phyloP scores from a whole-genome alignment of 2,329 filamentous ascomycete species.

The Pestalotiopsis sp. region DNA sequence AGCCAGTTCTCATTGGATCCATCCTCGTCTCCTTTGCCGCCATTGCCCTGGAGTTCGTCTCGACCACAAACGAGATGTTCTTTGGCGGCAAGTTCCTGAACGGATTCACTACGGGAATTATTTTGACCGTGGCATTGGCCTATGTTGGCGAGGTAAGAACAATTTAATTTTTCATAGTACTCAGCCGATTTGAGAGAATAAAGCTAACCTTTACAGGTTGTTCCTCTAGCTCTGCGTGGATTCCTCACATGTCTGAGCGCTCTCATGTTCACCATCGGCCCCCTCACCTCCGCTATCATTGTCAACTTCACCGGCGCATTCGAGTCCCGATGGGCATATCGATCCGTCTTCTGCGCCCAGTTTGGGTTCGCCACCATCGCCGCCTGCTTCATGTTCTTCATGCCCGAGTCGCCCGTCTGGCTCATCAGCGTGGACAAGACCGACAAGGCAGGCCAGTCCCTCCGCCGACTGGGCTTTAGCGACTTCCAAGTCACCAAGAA shows the following conservation, averaged over 20 bases:
- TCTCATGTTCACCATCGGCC: conserved; percentile 32
- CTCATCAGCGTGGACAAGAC: conserved; percentile 33
- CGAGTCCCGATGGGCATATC: conserved; percentile 34
- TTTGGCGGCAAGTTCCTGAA: conserved; percentile 40
- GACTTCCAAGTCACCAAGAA: conserved; percentile 29
- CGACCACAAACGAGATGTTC: conserved; percentile 36
- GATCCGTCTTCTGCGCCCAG: conserved; percentile 33
- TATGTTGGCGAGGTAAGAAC: conserved; percentile 30
- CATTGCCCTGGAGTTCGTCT: conserved; percentile 35
- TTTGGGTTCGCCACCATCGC: conserved; percentile 32
- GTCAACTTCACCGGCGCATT: conserved; percentile 30
- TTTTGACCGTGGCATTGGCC: conserved; percentile 15
- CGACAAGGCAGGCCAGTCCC: conserved; percentile 35
- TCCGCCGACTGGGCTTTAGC: conserved; percentile 32
- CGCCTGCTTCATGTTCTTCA: conserved; percentile 27
- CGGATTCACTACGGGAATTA: conserved; percentile 29
- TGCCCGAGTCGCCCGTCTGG: conserved; percentile 48
- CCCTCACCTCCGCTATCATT: conserved; percentile 32
- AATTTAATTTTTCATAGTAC: too few species aligned
- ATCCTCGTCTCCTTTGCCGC: conserved; percentile 33
- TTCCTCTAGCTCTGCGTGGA: conserved; percentile 27
- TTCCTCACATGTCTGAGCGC: conserved; percentile 29
- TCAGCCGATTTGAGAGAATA: neutral
- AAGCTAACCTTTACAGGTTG: conserved; percentile 18
- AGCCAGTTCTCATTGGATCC: conserved; percentile 28